These are phyloP conservation scores for Boletus rubroflammeus DNA, from an alignment of 768 basidiomycete species.

Conservation along the genomic window DNA sequence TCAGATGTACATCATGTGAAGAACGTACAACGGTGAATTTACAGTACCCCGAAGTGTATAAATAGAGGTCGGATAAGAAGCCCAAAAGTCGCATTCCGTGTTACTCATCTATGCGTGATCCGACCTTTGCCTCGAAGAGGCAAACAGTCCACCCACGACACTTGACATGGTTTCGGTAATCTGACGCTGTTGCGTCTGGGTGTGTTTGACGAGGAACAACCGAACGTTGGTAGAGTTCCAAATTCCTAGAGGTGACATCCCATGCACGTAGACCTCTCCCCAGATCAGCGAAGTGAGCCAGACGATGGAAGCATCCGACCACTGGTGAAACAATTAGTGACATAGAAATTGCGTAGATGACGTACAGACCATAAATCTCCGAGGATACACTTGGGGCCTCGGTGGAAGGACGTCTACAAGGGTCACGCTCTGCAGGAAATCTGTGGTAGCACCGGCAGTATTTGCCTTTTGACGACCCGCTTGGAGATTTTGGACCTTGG, in stretches of 20 bases:
- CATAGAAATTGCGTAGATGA: background rate
- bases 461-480: conserved; percentile 58
- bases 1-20: background rate
- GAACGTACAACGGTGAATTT: background rate
- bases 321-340: conserved; percentile 43
- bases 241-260: conserved; percentile 80
- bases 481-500: conserved; percentile 81
- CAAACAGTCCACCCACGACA: conserved; percentile 75
- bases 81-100: background rate
- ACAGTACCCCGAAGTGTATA: background rate
- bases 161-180: conserved; percentile 76
- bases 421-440: conserved; percentile 68
- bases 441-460: conserved; percentile 64
- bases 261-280: conserved; percentile 93
- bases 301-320: conserved; percentile 87
- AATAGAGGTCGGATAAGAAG: background rate
- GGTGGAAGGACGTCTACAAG: conserved; percentile 75
- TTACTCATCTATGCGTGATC: conserved; percentile 23
- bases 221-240: conserved; percentile 91
- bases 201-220: conserved; percentile 88
- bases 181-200: conserved; percentile 63
- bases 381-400: conserved; percentile 56
- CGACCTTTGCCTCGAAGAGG: conserved; percentile 36
- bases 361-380: conserved; percentile 69
- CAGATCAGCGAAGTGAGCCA: conserved; percentile 94